Evolutionary conservation across 2,329 filamentous ascomycete genomes (phyloP), one percentile per base, ranked within the genome.

Genomic region (Phialophora expanda): DNA sequence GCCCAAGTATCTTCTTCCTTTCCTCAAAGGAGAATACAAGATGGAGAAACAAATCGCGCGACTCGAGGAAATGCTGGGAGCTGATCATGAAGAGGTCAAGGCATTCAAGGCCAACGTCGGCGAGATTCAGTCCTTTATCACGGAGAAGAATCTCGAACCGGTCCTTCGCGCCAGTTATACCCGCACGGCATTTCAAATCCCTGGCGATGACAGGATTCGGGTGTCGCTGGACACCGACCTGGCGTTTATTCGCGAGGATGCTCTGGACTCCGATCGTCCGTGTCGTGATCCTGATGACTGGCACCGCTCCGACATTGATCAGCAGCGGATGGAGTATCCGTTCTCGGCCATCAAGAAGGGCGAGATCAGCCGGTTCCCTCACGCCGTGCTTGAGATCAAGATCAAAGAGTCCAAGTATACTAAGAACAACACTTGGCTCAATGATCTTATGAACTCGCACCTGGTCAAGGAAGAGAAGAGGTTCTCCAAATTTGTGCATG

Each of bases 401-500:
- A 83, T 97, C 72, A 89, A 87, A 74, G 88, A 90, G 66, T 85
- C 86, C 67, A 82, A 80, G 59, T 80, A 73, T 48, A 85, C 83
- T 71, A 93, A 91, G 78, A 87, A 88, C 62, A 89, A 90, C 4
- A 86, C 89, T 69, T 99, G 95, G 95, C 84, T 98, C 38, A 87
- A 93, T 71, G 95, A 99, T 72, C 81, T 99, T 71, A 97, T 96
- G 87, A 85, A 87, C 60, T 97, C 93, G 4, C 94, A 99, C 77
- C 85, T 99, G 4, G 91, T 99, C 69, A 93, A 97, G 76, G 88
- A 93, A 54, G 89, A 91, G 0, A 92, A 93, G 1, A 88, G 90
- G 58, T 99, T 99, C 80, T 97, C 93, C 73, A 99, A 99, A 78
- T 99, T 98, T 73, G 90, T 96, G 2, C 94, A 99, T 74, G 95